These are phyloP conservation scores for Daphne laureola DNA, from an alignment of 441 rosid genomes.

Conservation along the genomic window DNA sequence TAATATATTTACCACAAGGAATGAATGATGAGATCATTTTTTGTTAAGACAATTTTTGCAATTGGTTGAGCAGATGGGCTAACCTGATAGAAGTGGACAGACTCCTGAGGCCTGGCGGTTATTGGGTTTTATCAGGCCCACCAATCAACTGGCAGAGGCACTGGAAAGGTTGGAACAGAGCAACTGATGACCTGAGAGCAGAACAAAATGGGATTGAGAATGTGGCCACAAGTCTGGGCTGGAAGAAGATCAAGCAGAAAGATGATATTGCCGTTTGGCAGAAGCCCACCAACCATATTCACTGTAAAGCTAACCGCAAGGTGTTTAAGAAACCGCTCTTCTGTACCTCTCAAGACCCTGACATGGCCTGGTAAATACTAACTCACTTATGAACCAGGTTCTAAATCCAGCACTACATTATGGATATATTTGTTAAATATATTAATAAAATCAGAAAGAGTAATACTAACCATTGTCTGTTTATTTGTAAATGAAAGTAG, in stretches of 20 bases:
- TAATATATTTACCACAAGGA: too few relatives aligned
- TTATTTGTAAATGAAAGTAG: too few relatives aligned
- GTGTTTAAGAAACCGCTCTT: slow-evolving; percentile 41
- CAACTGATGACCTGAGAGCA: slow-evolving; percentile 31
- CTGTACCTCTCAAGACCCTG: slow-evolving; percentile 42
- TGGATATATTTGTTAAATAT: not conserved
- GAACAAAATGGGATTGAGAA: slow-evolving; percentile 44
- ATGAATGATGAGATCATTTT: too few relatives aligned
- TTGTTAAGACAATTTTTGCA: not conserved
- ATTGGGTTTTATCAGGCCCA: slow-evolving; percentile 66
- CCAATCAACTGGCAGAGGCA: slow-evolving; percentile 53
- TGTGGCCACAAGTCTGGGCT: slow-evolving; percentile 48
- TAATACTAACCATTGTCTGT: too few relatives aligned
- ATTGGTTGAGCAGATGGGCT: slow-evolving; percentile 36
- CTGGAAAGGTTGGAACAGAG: slow-evolving; percentile 55
- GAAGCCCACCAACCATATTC: slow-evolving; percentile 56
- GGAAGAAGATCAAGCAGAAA: slow-evolving; percentile 49
- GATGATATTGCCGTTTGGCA: slow-evolving; percentile 59
- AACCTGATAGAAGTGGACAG: slow-evolving; percentile 59
- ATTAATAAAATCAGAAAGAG: too few relatives aligned
- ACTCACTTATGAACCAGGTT: too few relatives aligned
- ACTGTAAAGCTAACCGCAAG: slow-evolving; percentile 33
- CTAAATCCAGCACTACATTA: too few relatives aligned
- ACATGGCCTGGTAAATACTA: slow-evolving; percentile 58
- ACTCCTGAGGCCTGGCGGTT: slow-evolving; percentile 58